Evolutionary conservation across 768 basidiomycete genomes (phyloP).

Genomic region (Xerocomus potaroensis): DNA sequence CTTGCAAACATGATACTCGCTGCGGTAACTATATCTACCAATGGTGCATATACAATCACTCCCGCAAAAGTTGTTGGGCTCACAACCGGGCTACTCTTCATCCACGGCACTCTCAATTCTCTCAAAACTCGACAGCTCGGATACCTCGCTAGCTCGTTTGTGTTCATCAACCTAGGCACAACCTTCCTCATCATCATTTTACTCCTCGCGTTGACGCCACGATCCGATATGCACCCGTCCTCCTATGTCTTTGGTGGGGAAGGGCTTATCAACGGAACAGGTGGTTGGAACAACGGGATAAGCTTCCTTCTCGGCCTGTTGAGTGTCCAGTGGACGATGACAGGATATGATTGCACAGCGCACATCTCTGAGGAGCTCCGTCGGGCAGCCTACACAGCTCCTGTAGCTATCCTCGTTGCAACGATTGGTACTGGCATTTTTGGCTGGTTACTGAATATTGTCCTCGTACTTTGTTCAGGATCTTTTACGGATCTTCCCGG

Average conservation of each 20-base stretch:
- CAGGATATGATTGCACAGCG: conserved; percentile 28
- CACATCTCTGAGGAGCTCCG: conserved; percentile 43
- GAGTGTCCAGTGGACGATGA: conserved; percentile 48
- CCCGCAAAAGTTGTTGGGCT: conserved; percentile 40
- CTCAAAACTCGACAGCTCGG: conserved; percentile 37
- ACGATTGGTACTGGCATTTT: conserved; percentile 44
- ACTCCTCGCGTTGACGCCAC: conserved; percentile 40
- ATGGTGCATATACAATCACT: conserved; percentile 34
- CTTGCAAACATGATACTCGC: conserved; percentile 33
- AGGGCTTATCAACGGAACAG: conserved; percentile 38
- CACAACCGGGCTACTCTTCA: conserved; percentile 36
- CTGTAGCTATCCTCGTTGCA: conserved; percentile 42
- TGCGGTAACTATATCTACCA: conserved; percentile 21
- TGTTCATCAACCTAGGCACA: conserved; percentile 45
- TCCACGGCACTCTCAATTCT: conserved; percentile 43
- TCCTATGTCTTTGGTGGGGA: conserved; percentile 51
- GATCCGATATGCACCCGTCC: conserved; percentile 53
- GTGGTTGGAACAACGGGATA: conserved; percentile 39
- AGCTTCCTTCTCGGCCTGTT: conserved; percentile 44
- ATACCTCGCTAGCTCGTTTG: conserved; percentile 32
- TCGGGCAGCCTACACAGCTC: conserved; percentile 47
- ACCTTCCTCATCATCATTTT: conserved; percentile 41
- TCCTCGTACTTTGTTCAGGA: conserved; percentile 56
- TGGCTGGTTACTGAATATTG: conserved; percentile 66
- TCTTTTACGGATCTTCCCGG: conserved; percentile 47